Evolutionary conservation across 805 yeast genomes (phyloP).

Genomic region (Candida ascalaphidarum): DNA sequence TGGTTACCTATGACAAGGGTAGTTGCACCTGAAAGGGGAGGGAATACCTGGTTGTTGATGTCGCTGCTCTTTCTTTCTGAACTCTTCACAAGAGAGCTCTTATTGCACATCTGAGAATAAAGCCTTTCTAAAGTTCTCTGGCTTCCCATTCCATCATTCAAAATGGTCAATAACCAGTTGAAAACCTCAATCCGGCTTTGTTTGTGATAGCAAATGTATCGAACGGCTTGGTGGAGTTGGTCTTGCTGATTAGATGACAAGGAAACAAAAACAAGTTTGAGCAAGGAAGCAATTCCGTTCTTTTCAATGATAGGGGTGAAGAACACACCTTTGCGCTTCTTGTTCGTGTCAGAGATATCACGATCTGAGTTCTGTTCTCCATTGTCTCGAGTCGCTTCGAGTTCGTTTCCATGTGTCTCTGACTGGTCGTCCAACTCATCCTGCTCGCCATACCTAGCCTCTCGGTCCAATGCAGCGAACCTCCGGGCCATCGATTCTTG

Average conservation of each 20-base stretch:
- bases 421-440: conserved; percentile 12
- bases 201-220: conserved; percentile 63
- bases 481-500: conserved; percentile 44
- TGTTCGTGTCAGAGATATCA: conserved; percentile 1
- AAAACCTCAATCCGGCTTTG: conserved; percentile 73
- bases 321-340: conserved; percentile 27
- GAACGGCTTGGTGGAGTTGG: conserved; percentile 54
- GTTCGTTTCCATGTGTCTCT: conserved; percentile 11
- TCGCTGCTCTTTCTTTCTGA: conserved; percentile 5
- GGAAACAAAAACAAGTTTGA: conserved; percentile 67
- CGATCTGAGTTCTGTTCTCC: conserved; percentile 2
- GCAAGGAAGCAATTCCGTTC: conserved; percentile 63
- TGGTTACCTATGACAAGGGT: conserved; percentile 71
- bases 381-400: conserved; percentile 6
- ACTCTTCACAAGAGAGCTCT: conserved; percentile 1
- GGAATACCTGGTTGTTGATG: conserved; percentile 6
- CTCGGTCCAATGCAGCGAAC: conserved; percentile 16
- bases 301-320: conserved; percentile 67
- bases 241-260: conserved; percentile 57
- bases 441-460: conserved; percentile 10
- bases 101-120: conserved; percentile 43
- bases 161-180: conserved; percentile 54
- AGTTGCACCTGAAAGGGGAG: conserved; percentile 58
- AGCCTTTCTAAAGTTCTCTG: conserved; percentile 53
- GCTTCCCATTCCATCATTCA: conserved; percentile 68